A percentile compares a stretch with the other conserved stretches of the same genome.
Conservation (phyloP, 2,329 filamentous ascomycete species). For the Daldinia sp. region DNA sequence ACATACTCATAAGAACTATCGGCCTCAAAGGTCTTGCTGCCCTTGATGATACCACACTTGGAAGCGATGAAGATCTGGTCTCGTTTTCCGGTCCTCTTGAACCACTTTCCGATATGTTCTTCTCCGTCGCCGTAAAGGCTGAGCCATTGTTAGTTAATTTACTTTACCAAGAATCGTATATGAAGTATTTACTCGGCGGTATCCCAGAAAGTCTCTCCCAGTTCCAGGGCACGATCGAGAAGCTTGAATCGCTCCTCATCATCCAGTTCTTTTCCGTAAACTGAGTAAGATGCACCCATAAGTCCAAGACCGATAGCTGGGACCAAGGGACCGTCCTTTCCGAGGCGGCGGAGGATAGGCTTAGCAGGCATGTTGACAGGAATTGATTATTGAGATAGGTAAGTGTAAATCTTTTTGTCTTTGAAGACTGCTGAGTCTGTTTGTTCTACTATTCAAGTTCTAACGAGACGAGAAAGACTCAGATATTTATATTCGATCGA, state of each 20-base stretch:
- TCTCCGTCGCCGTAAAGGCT: conserved; percentile 56
- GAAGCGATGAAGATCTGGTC: conserved; percentile 61
- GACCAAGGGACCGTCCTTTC: conserved; percentile 38
- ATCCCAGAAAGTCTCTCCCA: conserved; percentile 56
- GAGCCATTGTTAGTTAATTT: conserved; percentile 7
- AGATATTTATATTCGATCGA: background rate
- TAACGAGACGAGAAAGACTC: background rate
- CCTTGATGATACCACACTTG: conserved; percentile 55
- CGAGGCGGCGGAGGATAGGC: conserved; percentile 29
- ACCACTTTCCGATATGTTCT: conserved; percentile 58
- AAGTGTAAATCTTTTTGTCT: background rate
- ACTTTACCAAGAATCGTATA: background rate
- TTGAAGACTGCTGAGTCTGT: background rate
- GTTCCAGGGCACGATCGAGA: conserved; percentile 54
- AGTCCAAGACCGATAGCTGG: conserved; percentile 38
- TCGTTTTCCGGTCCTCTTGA: conserved; percentile 53
- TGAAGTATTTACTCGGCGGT: conserved; percentile 45
- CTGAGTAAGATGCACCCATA: conserved; percentile 32
- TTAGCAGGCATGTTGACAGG: conserved; percentile 26
- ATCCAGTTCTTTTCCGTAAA: conserved; percentile 23
- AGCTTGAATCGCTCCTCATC: conserved; percentile 55
- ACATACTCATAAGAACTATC: conserved; percentile 53
- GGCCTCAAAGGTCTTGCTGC: conserved; percentile 34
- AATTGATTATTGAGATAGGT: background rate
- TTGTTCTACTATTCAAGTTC: background rate